These are phyloP conservation scores for Epichloe coenophiala DNA, from an alignment of 2,329 filamentous ascomycete species.

Conservation along the genomic window DNA sequence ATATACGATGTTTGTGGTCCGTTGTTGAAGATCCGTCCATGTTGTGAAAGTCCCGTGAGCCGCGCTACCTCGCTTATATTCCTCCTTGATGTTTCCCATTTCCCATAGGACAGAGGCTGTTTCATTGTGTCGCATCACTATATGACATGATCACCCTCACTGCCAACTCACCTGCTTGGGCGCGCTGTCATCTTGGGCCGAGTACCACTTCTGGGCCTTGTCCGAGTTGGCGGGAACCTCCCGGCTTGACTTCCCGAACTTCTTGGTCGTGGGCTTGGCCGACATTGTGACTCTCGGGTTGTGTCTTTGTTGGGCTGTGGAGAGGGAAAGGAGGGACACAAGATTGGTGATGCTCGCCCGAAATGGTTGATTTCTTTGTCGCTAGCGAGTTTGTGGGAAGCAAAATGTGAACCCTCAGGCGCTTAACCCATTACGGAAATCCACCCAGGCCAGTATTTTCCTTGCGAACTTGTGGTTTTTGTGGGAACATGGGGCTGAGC, in stretches of 20 bases:
- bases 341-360: conserved; percentile 24
- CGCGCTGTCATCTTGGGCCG: conserved; percentile 78
- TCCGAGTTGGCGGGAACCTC: conserved; percentile 73
- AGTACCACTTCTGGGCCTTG: conserved; percentile 99
- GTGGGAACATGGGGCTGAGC: conserved; percentile 18
- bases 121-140: conserved; percentile 4
- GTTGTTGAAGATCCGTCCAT: no score
- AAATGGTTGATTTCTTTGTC: conserved; percentile 29
- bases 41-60: no score
- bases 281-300: conserved; percentile 52
- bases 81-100: not conserved
- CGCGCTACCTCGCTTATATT: not conserved
- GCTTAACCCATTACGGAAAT: conserved; percentile 19
- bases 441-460: conserved; percentile 7
- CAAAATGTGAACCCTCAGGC: conserved; percentile 30
- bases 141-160: conserved; percentile 9
- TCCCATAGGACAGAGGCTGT: not conserved
- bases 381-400: conserved; percentile 30
- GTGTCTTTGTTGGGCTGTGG: conserved; percentile 21
- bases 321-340: conserved; percentile 23
- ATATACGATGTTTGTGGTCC: not conserved
- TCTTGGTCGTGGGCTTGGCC: conserved; percentile 71
- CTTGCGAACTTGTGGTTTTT: conserved; percentile 5
- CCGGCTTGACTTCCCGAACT: conserved; percentile 94
- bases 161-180: conserved; percentile 79